Evolutionary conservation across 2,329 filamentous ascomycete species (phyloP), one percentile per base, ranked within the genome.

Genomic region (Chaetomium olivaceum): DNA sequence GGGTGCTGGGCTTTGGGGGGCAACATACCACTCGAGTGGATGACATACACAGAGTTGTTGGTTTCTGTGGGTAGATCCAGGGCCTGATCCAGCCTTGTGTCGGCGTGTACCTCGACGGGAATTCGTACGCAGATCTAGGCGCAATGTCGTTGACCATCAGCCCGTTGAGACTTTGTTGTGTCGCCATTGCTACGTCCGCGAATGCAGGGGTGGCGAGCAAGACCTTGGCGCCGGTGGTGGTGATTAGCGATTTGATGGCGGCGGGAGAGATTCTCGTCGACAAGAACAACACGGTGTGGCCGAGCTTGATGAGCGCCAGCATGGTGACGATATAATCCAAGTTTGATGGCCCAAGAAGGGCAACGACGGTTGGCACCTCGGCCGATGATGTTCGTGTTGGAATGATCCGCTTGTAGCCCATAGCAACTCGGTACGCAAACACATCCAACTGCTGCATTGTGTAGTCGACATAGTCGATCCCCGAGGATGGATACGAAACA

Each of bases 391-490:
- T 56, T 31, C 54, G 54, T 21, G 54, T 19, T 9, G 54, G 54
- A 29, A 56, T 33, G 54, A 23, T 23, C 27, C 19, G 14, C 6
- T 23, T 33, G 54, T 56, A 56, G 29, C 29, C 54, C 54, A 36
- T 12, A 29, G 54, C 54, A 29, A 56, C 54, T 14, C 54, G 54
- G 54, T 56, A 56, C 4, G 29, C 54, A 16, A 56, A 56, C 54
- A 56, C 54, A 21, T 56, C 54, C 29, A 56, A 29, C 54, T 56
- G 54, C 31, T 36, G 54, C 54, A 56, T 56, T 36, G 54, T 56
- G 54, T 56, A 56, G 54, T 56, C 54, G 54, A 36, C 29, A 36
- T 56, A 56, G 19, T 56, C 54, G 54, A 56, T 56, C 9, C 54
- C 54, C 29, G 54, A 56, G 3, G 54, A 56, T 1, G 54, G 54